These are phyloP conservation scores for Teratosphaeria nubilosa DNA, from an alignment of 2,329 filamentous ascomycete genomes.

Conservation along the genomic window DNA sequence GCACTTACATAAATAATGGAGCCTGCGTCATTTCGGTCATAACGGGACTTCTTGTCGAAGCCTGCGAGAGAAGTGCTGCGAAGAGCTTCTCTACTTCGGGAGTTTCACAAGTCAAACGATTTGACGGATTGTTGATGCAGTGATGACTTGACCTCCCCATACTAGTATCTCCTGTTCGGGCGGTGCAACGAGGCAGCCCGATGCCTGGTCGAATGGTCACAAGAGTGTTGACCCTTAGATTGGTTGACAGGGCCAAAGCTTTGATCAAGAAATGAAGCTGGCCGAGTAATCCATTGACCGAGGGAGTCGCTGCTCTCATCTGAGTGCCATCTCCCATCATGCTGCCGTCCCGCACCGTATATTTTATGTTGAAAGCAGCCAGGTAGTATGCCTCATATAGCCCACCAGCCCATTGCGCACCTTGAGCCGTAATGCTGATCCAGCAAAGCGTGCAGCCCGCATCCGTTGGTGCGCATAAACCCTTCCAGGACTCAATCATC, in stretches of 20 bases:
- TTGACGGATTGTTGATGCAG: background rate
- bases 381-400: too few relatives aligned
- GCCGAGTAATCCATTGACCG: background rate
- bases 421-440: background rate
- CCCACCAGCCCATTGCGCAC: too few relatives aligned
- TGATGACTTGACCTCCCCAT: background rate
- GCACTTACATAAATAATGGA: too few relatives aligned
- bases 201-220: too few relatives aligned
- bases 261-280: background rate
- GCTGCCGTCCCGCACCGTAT: background rate
- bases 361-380: background rate
- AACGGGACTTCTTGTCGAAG: background rate
- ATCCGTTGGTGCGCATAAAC: background rate
- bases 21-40: too few relatives aligned
- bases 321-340: background rate
- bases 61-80: background rate
- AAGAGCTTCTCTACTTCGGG: background rate
- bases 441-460: background rate
- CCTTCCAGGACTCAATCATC: conserved; percentile 15
- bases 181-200: too few relatives aligned
- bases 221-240: background rate
- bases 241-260: background rate
- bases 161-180: too few relatives aligned
- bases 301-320: background rate
- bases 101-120: background rate